Percentiles rank a stretch among this genome's conserved stretches.
Conservation (phyloP, 768 basidiomycete genomes). For the Termitomyces sp. region DNA sequence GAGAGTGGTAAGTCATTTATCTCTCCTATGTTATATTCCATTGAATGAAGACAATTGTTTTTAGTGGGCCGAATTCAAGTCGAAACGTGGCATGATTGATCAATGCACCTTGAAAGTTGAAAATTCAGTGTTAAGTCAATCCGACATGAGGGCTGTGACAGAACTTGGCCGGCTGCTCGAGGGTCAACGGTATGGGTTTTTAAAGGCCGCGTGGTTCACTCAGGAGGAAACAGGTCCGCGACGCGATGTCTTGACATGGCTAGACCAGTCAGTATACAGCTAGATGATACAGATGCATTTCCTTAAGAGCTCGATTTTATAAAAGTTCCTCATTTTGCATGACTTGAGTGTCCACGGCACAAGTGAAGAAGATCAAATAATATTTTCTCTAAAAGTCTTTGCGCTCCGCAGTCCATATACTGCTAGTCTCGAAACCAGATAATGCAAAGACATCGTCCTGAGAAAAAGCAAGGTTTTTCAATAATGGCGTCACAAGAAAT, state of each 20-base stretch:
- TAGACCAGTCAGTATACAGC: constrained; percentile 8
- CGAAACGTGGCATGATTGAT: constrained; percentile 63
- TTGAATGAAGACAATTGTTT: not conserved
- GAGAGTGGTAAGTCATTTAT: constrained; percentile 29
- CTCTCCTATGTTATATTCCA: not conserved
- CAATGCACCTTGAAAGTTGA: constrained; percentile 31
- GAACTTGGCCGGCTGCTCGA: constrained; percentile 12
- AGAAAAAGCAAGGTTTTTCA: not conserved
- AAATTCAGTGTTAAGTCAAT: constrained; percentile 13
- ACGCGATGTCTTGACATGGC: constrained; percentile 15
- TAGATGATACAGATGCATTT: constrained; percentile 2
- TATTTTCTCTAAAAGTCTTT: constrained; percentile 29
- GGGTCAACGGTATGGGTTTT: constrained; percentile 30
- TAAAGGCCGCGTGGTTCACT: constrained; percentile 6
- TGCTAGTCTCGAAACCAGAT: constrained; percentile 64
- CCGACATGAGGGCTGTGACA: not conserved
- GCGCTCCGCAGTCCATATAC: constrained; percentile 67
- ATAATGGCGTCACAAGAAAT: not conserved
- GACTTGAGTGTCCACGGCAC: not conserved
- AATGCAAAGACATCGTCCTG: constrained; percentile 70
- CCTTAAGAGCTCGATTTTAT: not conserved
- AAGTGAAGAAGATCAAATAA: not conserved
- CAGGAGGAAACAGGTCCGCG: constrained; percentile 6
- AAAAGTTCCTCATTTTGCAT: not conserved
- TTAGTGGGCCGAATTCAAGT: constrained; percentile 43